A percentile compares a stretch with the other conserved stretches of the same genome.
phyloP scores from a whole-genome alignment of 2,329 filamentous ascomycete species.

The Chrysoporthe deuterocubensis region DNA sequence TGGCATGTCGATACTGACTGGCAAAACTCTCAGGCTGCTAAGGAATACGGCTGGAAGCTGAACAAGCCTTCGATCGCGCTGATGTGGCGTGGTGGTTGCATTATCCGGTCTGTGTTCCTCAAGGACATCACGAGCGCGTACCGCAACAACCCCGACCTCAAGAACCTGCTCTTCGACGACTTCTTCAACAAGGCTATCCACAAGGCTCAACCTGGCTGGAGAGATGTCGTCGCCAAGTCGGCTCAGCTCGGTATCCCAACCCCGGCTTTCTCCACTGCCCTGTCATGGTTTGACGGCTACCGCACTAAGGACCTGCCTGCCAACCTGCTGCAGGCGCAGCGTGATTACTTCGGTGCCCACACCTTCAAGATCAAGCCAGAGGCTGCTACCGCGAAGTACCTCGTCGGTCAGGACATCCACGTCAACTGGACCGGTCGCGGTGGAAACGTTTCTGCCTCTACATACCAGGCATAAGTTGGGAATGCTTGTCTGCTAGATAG shows the following conservation, averaged over 20 bases:
- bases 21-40: conserved; percentile 70
- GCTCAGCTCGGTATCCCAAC: conserved; percentile 95
- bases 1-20: conserved; percentile 29
- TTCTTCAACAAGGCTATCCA: conserved; percentile 99
- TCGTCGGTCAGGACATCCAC: conserved; percentile 86
- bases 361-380: conserved; percentile 90
- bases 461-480: conserved; percentile 84
- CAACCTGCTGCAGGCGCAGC: conserved; percentile 98
- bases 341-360: conserved; percentile 98
- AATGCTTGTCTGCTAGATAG: conserved; percentile 24
- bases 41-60: conserved; percentile 96
- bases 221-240: conserved; percentile 87
- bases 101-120: conserved; percentile 99
- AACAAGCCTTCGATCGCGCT: conserved; percentile 99
- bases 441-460: conserved; percentile 95
- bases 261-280: conserved; percentile 93
- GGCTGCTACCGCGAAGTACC: conserved; percentile 76
- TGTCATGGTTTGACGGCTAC: conserved; percentile 99
- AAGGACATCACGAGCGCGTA: conserved; percentile 99
- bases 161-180: conserved; percentile 98
- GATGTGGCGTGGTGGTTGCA: conserved; percentile 99
- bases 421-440: conserved; percentile 99
- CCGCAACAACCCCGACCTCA: conserved; percentile 89
- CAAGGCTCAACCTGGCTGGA: conserved; percentile 91
- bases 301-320: conserved; percentile 95